Conservation (phyloP, 495 filamentous ascomycete species). For the Daldinia childiae region DNA sequence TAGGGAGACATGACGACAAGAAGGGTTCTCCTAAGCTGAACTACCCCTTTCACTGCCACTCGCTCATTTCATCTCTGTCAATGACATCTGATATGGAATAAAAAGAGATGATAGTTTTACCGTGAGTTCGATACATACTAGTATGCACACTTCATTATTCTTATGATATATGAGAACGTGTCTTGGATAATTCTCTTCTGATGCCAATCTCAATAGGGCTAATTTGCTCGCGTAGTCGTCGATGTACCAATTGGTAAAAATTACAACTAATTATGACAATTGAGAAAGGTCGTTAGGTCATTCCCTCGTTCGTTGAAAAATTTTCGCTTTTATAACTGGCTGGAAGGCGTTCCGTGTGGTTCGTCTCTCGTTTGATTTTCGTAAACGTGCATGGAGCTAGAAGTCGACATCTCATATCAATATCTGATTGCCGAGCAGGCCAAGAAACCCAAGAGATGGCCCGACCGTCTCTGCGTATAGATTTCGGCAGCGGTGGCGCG, state of each 20-base stretch:
- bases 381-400: not conserved
- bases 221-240: too few relatives aligned
- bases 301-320: not conserved
- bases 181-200: too few relatives aligned
- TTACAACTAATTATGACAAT: not conserved
- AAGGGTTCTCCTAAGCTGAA: not conserved
- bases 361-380: not conserved
- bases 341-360: not conserved
- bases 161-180: too few relatives aligned
- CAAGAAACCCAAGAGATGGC: slow-evolving; percentile 33
- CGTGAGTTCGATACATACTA: too few relatives aligned
- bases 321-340: not conserved
- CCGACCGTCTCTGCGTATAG: slow-evolving; percentile 11
- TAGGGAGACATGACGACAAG: not conserved
- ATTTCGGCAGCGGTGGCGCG: slow-evolving; percentile 9
- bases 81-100: not conserved
- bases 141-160: too few relatives aligned
- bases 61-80: not conserved
- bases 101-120: not conserved
- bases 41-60: not conserved
- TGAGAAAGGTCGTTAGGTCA: not conserved
- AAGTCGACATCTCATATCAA: slow-evolving; percentile 1
- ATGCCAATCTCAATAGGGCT: too few relatives aligned
- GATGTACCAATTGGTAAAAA: too few relatives aligned
- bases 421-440: slow-evolving; percentile 32